Conservation (phyloP, 2,329 filamentous ascomycete genomes). For the Scorias spongiosa region DNA sequence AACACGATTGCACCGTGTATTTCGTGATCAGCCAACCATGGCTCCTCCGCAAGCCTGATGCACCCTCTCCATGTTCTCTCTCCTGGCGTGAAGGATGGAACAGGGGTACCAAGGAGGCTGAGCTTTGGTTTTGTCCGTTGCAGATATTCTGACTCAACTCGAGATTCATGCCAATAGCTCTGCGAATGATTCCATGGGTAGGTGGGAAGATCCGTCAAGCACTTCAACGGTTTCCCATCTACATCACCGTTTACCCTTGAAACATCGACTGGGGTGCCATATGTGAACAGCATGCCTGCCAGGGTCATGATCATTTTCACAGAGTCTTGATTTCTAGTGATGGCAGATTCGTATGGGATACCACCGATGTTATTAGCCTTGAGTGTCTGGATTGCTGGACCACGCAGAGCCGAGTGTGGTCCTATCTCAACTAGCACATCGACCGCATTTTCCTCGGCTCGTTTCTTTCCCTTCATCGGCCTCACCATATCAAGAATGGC, state of each 20-base stretch:
- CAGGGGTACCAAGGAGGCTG: constrained; percentile 1
- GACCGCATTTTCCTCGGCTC: neutral
- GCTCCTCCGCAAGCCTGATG: constrained; percentile 12
- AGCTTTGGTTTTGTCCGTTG: constrained; percentile 1
- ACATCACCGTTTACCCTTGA: neutral
- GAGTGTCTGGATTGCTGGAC: neutral
- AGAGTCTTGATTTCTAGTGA: neutral
- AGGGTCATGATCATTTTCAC: neutral
- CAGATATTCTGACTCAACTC: constrained; percentile 2
- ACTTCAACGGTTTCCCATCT: neutral
- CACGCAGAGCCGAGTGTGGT: neutral
- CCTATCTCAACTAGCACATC: neutral
- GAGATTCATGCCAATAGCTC: constrained; percentile 6
- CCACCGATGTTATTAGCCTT: neutral
- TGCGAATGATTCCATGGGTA: constrained; percentile 7
- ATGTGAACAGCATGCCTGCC: neutral
- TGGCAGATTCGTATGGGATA: neutral
- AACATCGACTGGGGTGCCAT: neutral
- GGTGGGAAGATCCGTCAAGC: constrained; percentile 4
- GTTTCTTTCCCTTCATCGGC: neutral
- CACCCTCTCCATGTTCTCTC: constrained; percentile 14
- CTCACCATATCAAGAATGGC: neutral
- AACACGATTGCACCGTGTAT: constrained; percentile 3
- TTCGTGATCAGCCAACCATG: constrained; percentile 20
- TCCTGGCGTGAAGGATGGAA: constrained; percentile 1